Evolutionary conservation across 164 flowering plant genomes (phyloP), one percentile per base, ranked within the genome.

Genomic region (Chloranthus sessilifolius): DNA sequence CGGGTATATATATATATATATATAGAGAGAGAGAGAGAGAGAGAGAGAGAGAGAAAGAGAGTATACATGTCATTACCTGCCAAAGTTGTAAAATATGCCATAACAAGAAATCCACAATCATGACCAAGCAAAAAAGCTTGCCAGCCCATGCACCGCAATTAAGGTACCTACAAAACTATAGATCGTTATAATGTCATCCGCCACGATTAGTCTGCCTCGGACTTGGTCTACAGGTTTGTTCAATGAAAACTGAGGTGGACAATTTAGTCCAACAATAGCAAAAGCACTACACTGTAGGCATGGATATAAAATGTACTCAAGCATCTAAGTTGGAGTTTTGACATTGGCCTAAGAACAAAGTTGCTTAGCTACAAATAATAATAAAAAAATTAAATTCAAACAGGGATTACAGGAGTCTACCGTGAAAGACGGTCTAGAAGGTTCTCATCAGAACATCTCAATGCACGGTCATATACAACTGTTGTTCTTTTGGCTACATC

Each of bases 111-210:
- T 87, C 82, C 43, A 94, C 64, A 23, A 87, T 72, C 92, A 89
- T 81, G 56, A 87, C 95, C 71, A 94, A 60, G 75, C 82, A 80
- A 51, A 89, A 89, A 21, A 94, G 79, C 69, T 94, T 94, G 53
- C 97, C 99, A 12, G 96, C 96, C 97, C 96, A 94, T 30, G 82
- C 67, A 50, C 97, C 99, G 64, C 97, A 92, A 3, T 82, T 61
- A 39, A 86, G 88, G 63, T 88, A 88, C 83, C 96, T 78, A 52
- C 4, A 57, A 37, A 37, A 17, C 1, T 36, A 3, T 23, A 15
- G 27, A 9, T 34, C 5, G 35, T 16, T 15, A 14, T 36, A 10
- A 7, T 23, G 27, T 20, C 23, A 16, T 10, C 27, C n/a, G n/a
- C n/a, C n/a, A n/a, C n/a, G n/a, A n/a, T n/a, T n/a, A n/a, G n/a